phyloP scores from a whole-genome alignment of 2,329 filamentous ascomycete genomes.

The Pleurostoma richardsiae region DNA sequence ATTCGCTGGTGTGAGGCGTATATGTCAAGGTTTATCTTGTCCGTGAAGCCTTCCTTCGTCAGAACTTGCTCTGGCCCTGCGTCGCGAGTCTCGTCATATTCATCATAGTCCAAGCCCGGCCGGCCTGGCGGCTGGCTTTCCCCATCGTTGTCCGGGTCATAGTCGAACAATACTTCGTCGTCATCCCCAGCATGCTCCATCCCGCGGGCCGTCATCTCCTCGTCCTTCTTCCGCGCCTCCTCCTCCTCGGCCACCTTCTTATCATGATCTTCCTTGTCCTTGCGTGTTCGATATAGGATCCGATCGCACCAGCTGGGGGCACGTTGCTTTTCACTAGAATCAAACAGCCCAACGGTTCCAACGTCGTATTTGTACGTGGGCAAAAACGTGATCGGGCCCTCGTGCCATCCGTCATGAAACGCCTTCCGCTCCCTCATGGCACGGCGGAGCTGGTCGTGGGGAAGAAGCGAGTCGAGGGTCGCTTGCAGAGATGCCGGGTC shows the following conservation, averaged over 20 bases:
- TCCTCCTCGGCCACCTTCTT: conserved; percentile 58
- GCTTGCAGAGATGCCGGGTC: conserved; percentile 86
- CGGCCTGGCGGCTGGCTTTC: conserved; percentile 30
- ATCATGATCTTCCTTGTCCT: conserved; percentile 63
- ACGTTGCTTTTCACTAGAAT: conserved; percentile 90
- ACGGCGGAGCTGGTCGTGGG: conserved; percentile 80
- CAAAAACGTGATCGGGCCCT: conserved; percentile 82
- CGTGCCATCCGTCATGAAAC: conserved; percentile 88
- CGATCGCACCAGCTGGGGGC: conserved; percentile 97
- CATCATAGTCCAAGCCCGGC: conserved; percentile 54
- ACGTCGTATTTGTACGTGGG: conserved; percentile 98
- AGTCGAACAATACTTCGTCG: conserved; percentile 82
- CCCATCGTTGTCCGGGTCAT: conserved; percentile 76
- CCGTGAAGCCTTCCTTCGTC: conserved; percentile 53
- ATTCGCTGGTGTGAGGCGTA: conserved; percentile 89
- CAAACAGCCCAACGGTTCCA: conserved; percentile 87
- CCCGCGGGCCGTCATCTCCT: conserved; percentile 79
- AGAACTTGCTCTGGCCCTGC: conserved; percentile 41
- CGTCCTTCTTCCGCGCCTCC: conserved; percentile 65
- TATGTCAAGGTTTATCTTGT: conserved; percentile 52
- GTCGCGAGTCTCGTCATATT: conserved; percentile 44
- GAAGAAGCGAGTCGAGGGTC: conserved; percentile 78
- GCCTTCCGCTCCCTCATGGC: conserved; percentile 71
- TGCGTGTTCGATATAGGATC: conserved; percentile 77
- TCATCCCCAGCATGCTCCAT: conserved; percentile 70